Evolutionary conservation across 176 grass and related monocot genomes (phyloP), one percentile per base, ranked within the genome.

Genomic region (Secale cereale): DNA sequence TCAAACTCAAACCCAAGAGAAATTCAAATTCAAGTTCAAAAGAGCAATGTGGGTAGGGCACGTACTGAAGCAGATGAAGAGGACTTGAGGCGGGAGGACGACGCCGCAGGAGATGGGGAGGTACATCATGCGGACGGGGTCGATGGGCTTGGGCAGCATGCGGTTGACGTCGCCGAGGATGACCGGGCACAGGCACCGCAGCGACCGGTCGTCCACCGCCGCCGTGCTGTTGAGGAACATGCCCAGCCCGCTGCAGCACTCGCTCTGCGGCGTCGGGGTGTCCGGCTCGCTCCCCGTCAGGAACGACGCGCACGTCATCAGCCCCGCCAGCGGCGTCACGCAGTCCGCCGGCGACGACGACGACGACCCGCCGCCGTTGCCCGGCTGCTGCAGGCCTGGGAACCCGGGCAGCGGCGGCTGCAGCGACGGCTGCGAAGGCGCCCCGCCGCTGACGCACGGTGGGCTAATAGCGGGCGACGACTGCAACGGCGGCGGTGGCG

Each of bases 61-160:
- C 88, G 77, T 10, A 90, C 88, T 86, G 73, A 90, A 83, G 80
- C 84, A 86, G 57, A 90, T 79, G 84, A 79, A 90, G 74, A 90
- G 74, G 59, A 79, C 79, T 41, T 90, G 88, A 0, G 84, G 88
- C 15, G 84, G 84, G 31, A 86, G 88, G 13, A 90, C 83, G 79
- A 90, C 59, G 66, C 88, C 88, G 59, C 88, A 90, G 0, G 88
- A 81, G 15, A 90, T 90, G 13, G 88, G 80, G 10, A 83, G 88
- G 57, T 82, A 90, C 88, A 90, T 74, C 84, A 90, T 83, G 6
- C 88, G 79, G 1, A 90, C 88, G 16, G 88, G 88, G 25, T 90
- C 88, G 7, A 90, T 28, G 0, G 88, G 88, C 66, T 83, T 90
- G 4, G 84, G 88, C 20, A 90, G 80, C 80, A 90, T 79, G 26